Conservation (phyloP, 31 red algal genomes). For the Endocladia muricata region DNA sequence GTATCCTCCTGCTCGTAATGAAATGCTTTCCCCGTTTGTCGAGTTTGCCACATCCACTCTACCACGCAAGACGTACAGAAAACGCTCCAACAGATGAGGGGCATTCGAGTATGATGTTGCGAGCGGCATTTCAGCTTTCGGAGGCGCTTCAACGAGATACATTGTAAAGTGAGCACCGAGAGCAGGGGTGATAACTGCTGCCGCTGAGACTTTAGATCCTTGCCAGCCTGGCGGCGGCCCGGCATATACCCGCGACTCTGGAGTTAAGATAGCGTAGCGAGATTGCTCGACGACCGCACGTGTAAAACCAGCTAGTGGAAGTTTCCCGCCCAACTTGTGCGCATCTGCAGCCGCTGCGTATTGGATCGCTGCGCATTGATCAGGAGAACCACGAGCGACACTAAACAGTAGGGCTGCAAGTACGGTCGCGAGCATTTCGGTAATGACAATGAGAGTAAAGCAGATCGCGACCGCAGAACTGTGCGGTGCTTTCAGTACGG, state of each 20-base stretch:
- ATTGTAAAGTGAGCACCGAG: conserved; percentile 72
- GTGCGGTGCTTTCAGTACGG: too few species aligned
- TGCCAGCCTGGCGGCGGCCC: conserved; percentile 31
- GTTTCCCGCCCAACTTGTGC: too few species aligned
- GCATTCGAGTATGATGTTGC: conserved; percentile 9
- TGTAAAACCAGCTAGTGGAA: conserved; percentile 14
- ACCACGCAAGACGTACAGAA: conserved; percentile 63
- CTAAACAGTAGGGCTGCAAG: too few species aligned
- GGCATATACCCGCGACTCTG: conserved; percentile 59
- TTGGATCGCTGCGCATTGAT: too few species aligned
- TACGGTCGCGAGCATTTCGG: too few species aligned
- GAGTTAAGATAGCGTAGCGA: conserved; percentile 55
- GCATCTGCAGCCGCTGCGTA: too few species aligned
- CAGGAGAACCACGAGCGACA: too few species aligned
- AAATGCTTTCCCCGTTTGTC: background rate
- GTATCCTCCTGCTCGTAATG: conserved; percentile 20
- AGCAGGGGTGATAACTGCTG: conserved; percentile 63
- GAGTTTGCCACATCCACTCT: conserved; percentile 16
- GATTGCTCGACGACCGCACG: conserved; percentile 19
- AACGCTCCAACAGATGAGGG: conserved; percentile 34
- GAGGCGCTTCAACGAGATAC: conserved; percentile 50
- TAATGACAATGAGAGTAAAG: too few species aligned
- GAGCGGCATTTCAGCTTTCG: background rate
- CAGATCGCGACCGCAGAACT: too few species aligned
- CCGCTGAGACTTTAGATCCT: conserved; percentile 20